Evolutionary conservation across 768 basidiomycete genomes (phyloP), one percentile per base, ranked within the genome.

Genomic region (Hygrocybe punicea): DNA sequence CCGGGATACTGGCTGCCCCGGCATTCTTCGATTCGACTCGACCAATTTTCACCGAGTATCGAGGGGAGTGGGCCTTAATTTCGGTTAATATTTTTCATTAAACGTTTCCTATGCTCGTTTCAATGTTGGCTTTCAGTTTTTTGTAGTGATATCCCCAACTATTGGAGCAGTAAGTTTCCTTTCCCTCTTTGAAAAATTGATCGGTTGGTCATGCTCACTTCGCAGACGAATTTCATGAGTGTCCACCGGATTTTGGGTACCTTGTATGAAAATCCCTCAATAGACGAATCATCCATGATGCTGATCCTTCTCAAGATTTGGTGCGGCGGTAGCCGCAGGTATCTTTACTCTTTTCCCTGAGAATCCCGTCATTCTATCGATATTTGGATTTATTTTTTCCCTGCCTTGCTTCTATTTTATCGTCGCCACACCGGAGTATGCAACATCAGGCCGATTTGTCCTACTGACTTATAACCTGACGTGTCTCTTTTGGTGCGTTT

Each of bases 31-130:
- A 90, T 53, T 59, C 70, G 16, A 94, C 90, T 1, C 78, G 94
- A 23, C 86, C 85, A 4, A 70, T 84, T 3, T 98, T 97, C 65
- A 76, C 91, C 42, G 81, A 85, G 47, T 93, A 88, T 63, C 82
- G 86, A 63, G 95, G 95, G 35, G 93, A 98, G 73, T 99, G 96
- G 96, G 93, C 93, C 1, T 74, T 99, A 65, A 91, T 98, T 53
- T 94, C 94, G 45, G 93, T 91, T 59, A 66, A 24, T 35, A 8
- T 4, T 36, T 8, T 24, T 55, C 33, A 54, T 51, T 55, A 35
- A n/a, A n/a, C n/a, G 37, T 40, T 51, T 23, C 7, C 10, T 14
- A 19, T 44, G 51, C 17, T 65, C 61, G 34, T 51, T 10, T 25
- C 25, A 40, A 23, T 48, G 24, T 21, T 35, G 33, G 2, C n/a